Evolutionary conservation across 257 asterid species (phyloP).

Genomic region (Striga asiatica): DNA sequence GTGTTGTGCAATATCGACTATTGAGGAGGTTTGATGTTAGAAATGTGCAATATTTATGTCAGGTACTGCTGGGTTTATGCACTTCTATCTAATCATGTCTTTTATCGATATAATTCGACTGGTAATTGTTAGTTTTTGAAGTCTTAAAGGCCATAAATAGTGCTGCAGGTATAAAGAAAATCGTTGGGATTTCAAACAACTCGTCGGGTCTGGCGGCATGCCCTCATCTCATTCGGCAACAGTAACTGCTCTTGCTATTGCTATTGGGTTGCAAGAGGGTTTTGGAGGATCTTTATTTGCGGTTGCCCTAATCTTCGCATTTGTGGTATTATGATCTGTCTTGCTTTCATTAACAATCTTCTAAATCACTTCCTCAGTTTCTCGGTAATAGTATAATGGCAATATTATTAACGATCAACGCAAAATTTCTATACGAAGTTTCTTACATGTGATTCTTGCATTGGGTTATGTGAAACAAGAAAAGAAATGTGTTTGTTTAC

Average conservation of each 20-base stretch:
- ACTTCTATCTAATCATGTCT: too few relatives aligned
- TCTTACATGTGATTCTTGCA: neutral
- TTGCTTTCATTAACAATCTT: neutral
- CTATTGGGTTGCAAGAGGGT: slow-evolving; percentile 78
- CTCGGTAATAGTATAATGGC: too few relatives aligned
- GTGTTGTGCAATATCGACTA: too few relatives aligned
- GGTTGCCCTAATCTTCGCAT: slow-evolving; percentile 57
- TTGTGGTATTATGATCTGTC: slow-evolving; percentile 47
- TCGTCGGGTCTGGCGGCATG: slow-evolving; percentile 95
- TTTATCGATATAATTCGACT: neutral
- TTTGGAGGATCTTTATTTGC: slow-evolving; percentile 79
- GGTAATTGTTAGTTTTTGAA: neutral
- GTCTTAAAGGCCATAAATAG: slow-evolving; percentile 20
- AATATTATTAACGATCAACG: too few relatives aligned
- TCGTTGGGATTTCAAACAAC: slow-evolving; percentile 71
- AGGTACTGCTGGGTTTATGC: too few relatives aligned
- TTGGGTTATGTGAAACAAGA: too few relatives aligned
- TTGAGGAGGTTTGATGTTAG: too few relatives aligned
- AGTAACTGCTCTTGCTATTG: slow-evolving; percentile 76
- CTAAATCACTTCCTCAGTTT: too few relatives aligned
- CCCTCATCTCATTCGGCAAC: slow-evolving; percentile 98
- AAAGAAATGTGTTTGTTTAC: too few relatives aligned
- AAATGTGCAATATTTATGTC: too few relatives aligned
- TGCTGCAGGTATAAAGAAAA: slow-evolving; percentile 82
- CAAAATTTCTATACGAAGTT: too few relatives aligned